These are phyloP conservation scores for Amauroascus verrucosus DNA, from an alignment of 2,329 filamentous ascomycete species.

Conservation along the genomic window DNA sequence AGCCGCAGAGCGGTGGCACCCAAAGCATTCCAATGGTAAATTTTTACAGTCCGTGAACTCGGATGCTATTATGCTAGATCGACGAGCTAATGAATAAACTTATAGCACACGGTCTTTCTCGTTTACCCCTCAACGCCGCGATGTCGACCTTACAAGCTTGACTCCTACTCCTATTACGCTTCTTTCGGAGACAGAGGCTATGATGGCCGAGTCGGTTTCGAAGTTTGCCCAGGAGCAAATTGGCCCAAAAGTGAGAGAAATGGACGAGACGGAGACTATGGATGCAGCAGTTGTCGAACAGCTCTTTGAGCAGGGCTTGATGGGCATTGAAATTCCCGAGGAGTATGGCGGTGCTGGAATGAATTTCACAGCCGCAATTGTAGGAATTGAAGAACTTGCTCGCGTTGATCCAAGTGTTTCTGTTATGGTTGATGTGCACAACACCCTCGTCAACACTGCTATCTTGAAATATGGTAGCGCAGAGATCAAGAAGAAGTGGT, in stretches of 20 bases:
- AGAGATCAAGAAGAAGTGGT: constrained; percentile 69
- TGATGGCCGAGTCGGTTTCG: constrained; percentile 81
- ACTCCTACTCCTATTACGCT: constrained; percentile 88
- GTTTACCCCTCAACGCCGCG: constrained; percentile 47
- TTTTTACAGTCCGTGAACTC: background rate
- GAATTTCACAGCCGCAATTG: constrained; percentile 95
- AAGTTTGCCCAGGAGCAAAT: constrained; percentile 87
- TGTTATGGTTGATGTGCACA: constrained; percentile 94
- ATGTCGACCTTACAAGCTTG: constrained; percentile 60
- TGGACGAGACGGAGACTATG: constrained; percentile 96
- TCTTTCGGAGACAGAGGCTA: constrained; percentile 75
- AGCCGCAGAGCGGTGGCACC: constrained; percentile 30
- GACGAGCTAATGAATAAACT: background rate
- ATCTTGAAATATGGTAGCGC: constrained; percentile 74
- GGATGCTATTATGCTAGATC: background rate
- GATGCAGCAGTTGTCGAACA: constrained; percentile 79
- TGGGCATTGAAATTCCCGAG: constrained; percentile 96
- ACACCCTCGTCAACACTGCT: constrained; percentile 92
- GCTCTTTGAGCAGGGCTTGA: constrained; percentile 92
- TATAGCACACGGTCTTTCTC: constrained; percentile 47
- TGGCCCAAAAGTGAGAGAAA: constrained; percentile 82
- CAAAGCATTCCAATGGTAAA: constrained; percentile 36
- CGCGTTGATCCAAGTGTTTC: constrained; percentile 89
- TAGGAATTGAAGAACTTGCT: constrained; percentile 93
- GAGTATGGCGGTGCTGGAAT: constrained; percentile 94